Percentiles rank a stretch among this genome's conserved stretches.
Evolutionary conservation across 169 alveolate genomes (phyloP).

Genomic region (Eimeria sp.): DNA sequence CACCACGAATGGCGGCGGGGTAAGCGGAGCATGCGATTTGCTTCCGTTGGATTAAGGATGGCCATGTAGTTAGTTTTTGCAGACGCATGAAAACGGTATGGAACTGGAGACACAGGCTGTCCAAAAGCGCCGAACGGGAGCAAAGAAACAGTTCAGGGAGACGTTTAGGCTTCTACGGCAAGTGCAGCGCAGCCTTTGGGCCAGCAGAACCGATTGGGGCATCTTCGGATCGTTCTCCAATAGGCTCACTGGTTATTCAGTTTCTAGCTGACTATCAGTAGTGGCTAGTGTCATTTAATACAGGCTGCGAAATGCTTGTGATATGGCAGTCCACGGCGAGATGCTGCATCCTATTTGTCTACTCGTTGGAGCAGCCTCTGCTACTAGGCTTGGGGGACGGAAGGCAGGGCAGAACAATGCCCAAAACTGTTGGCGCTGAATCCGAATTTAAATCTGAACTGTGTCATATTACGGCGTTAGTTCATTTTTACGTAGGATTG

Average conservation of each 20-base stretch:
- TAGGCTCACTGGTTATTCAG: too few relatives aligned
- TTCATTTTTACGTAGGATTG: neutral
- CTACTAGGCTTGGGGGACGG: neutral
- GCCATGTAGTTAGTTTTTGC: too few relatives aligned
- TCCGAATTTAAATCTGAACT: neutral
- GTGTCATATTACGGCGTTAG: neutral
- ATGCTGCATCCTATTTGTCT: neutral
- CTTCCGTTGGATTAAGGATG: too few relatives aligned
- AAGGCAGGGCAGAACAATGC: neutral
- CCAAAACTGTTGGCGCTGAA: neutral
- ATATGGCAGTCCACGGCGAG: too few relatives aligned
- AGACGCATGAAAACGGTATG: too few relatives aligned
- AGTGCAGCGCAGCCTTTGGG: neutral
- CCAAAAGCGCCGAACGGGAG: neutral
- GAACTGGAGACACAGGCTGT: neutral
- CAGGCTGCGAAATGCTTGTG: neutral
- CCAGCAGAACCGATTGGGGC: neutral
- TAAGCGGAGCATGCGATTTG: too few relatives aligned
- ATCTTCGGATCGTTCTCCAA: neutral
- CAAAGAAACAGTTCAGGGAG: neutral
- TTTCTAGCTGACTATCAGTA: neutral
- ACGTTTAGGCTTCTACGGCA: neutral
- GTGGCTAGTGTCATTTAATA: neutral
- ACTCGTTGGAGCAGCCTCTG: neutral
- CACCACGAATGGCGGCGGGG: too few relatives aligned